phyloP scores from a whole-genome alignment of 208 protist species.

The Acanthamoeba healyi region DNA sequence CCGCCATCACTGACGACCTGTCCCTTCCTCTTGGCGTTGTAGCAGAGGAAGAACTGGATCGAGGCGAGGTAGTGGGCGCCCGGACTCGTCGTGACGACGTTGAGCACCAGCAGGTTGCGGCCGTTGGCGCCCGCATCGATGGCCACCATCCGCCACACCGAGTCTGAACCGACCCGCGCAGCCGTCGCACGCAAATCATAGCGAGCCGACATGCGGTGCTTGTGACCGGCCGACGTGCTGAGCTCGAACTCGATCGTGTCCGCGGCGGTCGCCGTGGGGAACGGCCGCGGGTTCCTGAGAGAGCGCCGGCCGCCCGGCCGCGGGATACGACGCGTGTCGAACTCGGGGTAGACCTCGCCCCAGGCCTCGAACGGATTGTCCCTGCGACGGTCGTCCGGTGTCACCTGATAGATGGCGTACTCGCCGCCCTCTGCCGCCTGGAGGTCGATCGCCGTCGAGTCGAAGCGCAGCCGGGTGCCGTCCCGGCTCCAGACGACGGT shows the following conservation, averaged over 20 bases:
- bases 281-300: neutral
- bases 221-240: neutral
- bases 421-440: neutral
- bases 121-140: neutral
- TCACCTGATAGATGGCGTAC: neutral
- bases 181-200: neutral
- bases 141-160: neutral
- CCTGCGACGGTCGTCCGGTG: neutral
- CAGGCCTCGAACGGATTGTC: neutral
- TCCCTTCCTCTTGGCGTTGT: no score
- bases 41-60: neutral
- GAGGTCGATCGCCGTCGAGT: neutral
- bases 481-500: no score
- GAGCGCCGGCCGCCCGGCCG: neutral
- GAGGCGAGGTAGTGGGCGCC: neutral
- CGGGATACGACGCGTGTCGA: neutral
- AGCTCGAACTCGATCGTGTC: slow-evolving; percentile 1
- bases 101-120: neutral
- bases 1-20: neutral
- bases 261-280: neutral
- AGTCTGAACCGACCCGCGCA: neutral
- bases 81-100: neutral
- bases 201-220: neutral
- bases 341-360: neutral
- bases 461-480: neutral